These are phyloP conservation scores for Heterobasidion irregulare DNA, from an alignment of 1,284 basidiomycete species.

Conservation along the genomic window DNA sequence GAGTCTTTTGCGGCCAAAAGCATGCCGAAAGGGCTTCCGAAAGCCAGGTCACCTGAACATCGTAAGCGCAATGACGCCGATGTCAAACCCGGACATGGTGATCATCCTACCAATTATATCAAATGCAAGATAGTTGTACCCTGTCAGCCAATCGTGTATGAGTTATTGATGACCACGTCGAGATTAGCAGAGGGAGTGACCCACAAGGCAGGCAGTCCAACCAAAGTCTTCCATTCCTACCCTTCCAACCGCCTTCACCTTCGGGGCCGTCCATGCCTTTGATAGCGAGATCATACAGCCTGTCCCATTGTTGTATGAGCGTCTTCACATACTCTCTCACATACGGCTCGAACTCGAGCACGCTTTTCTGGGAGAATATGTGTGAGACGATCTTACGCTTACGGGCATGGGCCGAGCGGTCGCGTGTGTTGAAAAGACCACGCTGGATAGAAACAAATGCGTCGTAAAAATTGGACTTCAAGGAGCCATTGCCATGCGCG, in stretches of 20 bases:
- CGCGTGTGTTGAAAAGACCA: constrained; percentile 82
- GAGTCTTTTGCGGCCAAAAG: constrained; percentile 67
- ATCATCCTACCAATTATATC: constrained; percentile 60
- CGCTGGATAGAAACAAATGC: constrained; percentile 61
- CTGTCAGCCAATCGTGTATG: constrained; percentile 13
- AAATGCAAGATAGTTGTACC: constrained; percentile 80
- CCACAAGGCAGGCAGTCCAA: constrained; percentile 67
- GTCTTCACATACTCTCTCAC: constrained; percentile 54
- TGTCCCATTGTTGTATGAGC: constrained; percentile 74
- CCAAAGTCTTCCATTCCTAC: constrained; percentile 55
- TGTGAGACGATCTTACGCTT: constrained; percentile 88
- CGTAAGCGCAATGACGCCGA: neutral
- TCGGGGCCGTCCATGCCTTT: constrained; percentile 39
- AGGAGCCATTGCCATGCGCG: constrained; percentile 70
- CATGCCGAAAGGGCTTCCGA: constrained; percentile 89
- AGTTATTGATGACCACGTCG: neutral
- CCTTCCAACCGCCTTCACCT: constrained; percentile 42
- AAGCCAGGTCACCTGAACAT: constrained; percentile 65
- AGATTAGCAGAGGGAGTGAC: constrained; percentile 15
- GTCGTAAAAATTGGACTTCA: constrained; percentile 76
- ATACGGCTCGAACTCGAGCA: constrained; percentile 77
- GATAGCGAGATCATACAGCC: constrained; percentile 48
- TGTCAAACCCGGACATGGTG: neutral
- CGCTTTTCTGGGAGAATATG: constrained; percentile 80
- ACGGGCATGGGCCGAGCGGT: constrained; percentile 74